phyloP scores from a whole-genome alignment of 2,329 filamentous ascomycete genomes.

The Fusarium temperatum region DNA sequence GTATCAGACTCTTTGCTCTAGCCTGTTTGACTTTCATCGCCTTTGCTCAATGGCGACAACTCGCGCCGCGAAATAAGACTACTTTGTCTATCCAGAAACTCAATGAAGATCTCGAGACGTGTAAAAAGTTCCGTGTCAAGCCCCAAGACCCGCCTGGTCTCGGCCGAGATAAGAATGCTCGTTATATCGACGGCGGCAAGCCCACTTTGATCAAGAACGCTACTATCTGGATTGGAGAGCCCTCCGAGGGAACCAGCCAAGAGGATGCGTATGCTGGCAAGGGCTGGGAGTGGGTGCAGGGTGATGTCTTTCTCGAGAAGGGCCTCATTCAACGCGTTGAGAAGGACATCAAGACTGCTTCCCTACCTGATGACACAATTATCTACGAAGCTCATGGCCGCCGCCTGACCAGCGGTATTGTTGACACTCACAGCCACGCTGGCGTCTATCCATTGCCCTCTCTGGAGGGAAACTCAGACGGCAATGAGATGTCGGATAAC shows the following conservation, averaged over 20 bases:
- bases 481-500: slow-evolving; percentile 70
- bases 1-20: slow-evolving; percentile 54
- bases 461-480: slow-evolving; percentile 64
- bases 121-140: slow-evolving; percentile 62
- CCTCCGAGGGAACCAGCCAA: slow-evolving; percentile 57
- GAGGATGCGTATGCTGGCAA: slow-evolving; percentile 66
- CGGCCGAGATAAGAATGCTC: slow-evolving; percentile 67
- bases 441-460: slow-evolving; percentile 67
- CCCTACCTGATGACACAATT: slow-evolving; percentile 57
- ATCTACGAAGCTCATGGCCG: slow-evolving; percentile 68
- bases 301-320: slow-evolving; percentile 69
- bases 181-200: slow-evolving; percentile 66
- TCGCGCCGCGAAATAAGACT: slow-evolving; percentile 43
- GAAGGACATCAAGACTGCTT: slow-evolving; percentile 51
- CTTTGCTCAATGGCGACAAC: slow-evolving; percentile 59
- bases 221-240: slow-evolving; percentile 73
- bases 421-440: slow-evolving; percentile 77
- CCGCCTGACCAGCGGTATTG: slow-evolving; percentile 71
- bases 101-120: slow-evolving; percentile 62
- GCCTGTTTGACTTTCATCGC: slow-evolving; percentile 61
- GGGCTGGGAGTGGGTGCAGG: slow-evolving; percentile 66
- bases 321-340: slow-evolving; percentile 68
- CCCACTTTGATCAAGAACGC: slow-evolving; percentile 73
- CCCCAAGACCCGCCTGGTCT: slow-evolving; percentile 64
- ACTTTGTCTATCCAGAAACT: slow-evolving; percentile 63